Evolutionary conservation across 495 filamentous ascomycete species (phyloP).

Genomic region (Amorphotheca resinae): DNA sequence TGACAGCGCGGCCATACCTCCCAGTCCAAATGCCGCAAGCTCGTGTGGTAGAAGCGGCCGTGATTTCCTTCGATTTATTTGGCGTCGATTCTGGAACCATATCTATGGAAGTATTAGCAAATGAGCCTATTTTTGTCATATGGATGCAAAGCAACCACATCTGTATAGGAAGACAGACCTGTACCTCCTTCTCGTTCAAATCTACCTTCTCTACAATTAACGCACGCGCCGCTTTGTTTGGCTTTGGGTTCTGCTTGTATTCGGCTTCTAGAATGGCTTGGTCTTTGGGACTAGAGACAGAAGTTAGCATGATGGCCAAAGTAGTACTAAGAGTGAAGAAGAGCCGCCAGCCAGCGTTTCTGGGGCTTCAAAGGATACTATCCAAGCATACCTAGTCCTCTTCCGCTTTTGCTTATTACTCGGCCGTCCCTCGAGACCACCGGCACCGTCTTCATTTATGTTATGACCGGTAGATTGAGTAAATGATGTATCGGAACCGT

Average conservation of each 20-base stretch:
- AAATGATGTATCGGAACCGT: conserved; percentile 2
- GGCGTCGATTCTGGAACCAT: conserved; percentile 97
- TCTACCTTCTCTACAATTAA: conserved; percentile 75
- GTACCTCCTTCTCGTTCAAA: conserved; percentile 93
- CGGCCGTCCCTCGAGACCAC: conserved; percentile 7
- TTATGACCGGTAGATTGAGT: conserved; percentile 1
- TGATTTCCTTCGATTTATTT: conserved; percentile 84
- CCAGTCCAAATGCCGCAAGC: conserved; percentile 42
- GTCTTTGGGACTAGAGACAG: conserved; percentile 58
- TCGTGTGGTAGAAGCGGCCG: conserved; percentile 77
- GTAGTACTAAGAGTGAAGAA: too few species aligned
- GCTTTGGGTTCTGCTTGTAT: conserved; percentile 76
- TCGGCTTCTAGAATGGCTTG: conserved; percentile 83
- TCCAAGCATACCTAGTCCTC: conserved; percentile 39
- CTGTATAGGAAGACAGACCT: conserved; percentile 48
- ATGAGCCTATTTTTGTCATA: neutral
- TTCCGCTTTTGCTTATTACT: conserved; percentile 34
- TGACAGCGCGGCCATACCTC: conserved; percentile 18
- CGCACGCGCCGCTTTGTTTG: conserved; percentile 78
- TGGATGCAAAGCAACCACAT: neutral
- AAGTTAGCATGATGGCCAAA: too few species aligned
- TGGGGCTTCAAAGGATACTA: too few species aligned
- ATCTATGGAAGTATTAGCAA: conserved; percentile 46
- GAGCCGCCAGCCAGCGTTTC: too few species aligned
- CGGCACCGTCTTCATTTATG: conserved; percentile 8